Evolutionary conservation across 805 yeast species (phyloP), one percentile per base, ranked within the genome.

Genomic region (Schwanniomyces polymorphus): DNA sequence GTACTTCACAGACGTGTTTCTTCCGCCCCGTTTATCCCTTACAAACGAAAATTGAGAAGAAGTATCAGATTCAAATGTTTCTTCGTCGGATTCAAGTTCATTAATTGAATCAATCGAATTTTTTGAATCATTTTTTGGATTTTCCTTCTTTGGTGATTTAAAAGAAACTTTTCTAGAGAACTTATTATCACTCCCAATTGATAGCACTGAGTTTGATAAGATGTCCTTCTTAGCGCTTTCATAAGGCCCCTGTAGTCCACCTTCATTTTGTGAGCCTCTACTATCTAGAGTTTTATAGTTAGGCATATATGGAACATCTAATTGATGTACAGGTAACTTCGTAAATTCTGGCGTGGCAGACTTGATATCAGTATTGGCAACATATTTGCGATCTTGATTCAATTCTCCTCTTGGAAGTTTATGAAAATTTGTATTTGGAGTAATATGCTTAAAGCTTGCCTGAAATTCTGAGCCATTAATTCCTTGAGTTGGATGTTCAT

Each of bases 21-120:
- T 56, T 9, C 78, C 78, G 2, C 75, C 75, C 7, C 49, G 57
- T 49, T 62, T 60, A 51, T 72, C 78, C 41, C 63, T 60, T 8
- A 69, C 71, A 52, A 73, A 73, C 1, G 76, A 72, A 47, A 73
- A 73, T 48, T 70, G 75, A 1, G 75, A 70, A 1, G 75, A 69
- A 9, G 60, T 52, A 17, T 52, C 57, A 5, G 56, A 49, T 33
- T 52, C 58, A 26, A 47, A 46, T 16, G 45, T 45, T 14, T 35
- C 17, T 25, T 37, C 52, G 40, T 37, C 54, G 5, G 35, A 31
- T 7, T 16, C 17, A 16, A 31, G 21, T 35, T 21, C 38, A 35
- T 38, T 29, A 42, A 37, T n/a, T 43, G 21, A 14, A 31, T 38
- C 27, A 43, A 37, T n/a, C 41, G 21, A 14, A 31, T n/a, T 41